Conservation (phyloP, 2,329 filamentous ascomycete species). For the Aspergillus persii region DNA sequence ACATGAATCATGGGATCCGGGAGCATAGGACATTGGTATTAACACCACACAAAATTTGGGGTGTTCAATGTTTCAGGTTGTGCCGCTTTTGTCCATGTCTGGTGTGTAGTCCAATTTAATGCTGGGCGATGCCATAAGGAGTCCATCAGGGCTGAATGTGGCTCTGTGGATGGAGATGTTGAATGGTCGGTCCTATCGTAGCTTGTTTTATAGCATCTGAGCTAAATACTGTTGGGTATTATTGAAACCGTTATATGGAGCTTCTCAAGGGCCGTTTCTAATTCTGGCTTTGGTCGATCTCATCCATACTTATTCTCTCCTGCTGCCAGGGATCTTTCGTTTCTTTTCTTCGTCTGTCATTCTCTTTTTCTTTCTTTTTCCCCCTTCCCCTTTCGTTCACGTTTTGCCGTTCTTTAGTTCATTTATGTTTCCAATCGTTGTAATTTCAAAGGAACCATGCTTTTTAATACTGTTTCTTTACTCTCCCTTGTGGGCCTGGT, state of each 20-base stretch:
- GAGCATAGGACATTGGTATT: neutral
- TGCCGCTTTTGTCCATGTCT: neutral
- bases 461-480: conserved; percentile 7
- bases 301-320: neutral
- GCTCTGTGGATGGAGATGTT: neutral
- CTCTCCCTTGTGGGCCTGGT: conserved; percentile 20
- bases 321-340: neutral
- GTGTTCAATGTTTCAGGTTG: neutral
- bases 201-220: neutral
- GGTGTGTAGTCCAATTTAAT: neutral
- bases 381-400: neutral
- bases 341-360: neutral
- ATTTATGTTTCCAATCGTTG: conserved; percentile 1
- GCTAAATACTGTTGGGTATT: neutral
- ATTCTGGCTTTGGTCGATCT: neutral
- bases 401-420: neutral
- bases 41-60: neutral
- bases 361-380: neutral
- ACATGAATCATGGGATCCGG: neutral
- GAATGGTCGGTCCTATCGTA: neutral
- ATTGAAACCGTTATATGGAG: neutral
- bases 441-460: conserved; percentile 5
- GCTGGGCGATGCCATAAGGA: neutral
- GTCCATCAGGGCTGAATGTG: neutral
- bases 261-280: neutral